phyloP scores from a whole-genome alignment of 768 basidiomycete genomes.

The Wakefieldia striispora region DNA sequence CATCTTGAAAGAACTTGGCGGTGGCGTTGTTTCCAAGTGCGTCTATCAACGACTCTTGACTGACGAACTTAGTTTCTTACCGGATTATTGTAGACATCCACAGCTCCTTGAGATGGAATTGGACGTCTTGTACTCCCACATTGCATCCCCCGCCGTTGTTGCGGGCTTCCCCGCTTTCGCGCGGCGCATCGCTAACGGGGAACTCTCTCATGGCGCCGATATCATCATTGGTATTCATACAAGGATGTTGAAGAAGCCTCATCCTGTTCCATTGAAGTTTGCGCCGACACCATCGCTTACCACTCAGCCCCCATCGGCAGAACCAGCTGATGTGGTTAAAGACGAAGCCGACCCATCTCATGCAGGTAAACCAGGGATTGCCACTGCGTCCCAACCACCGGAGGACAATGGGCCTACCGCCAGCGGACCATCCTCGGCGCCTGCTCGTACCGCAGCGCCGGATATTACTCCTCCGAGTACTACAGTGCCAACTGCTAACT shows the following conservation, averaged over 20 bases:
- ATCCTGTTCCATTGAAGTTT: neutral
- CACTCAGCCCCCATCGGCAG: neutral
- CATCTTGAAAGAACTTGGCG: constrained; percentile 22
- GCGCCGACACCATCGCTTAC: neutral
- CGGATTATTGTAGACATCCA: constrained; percentile 3
- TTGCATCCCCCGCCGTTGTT: constrained; percentile 13
- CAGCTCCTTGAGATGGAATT: constrained; percentile 20
- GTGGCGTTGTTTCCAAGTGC: constrained; percentile 15
- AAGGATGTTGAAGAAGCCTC: constrained; percentile 12
- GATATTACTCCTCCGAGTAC: too few species aligned
- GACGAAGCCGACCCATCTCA: neutral
- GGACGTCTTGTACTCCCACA: constrained; percentile 18
- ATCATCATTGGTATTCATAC: constrained; percentile 19
- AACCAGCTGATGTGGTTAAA: neutral
- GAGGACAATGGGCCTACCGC: too few species aligned
- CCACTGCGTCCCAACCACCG: too few species aligned
- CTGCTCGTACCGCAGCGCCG: too few species aligned
- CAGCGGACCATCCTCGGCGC: too few species aligned
- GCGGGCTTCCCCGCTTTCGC: constrained; percentile 10
- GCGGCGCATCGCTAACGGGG: constrained; percentile 14
- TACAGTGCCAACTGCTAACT: too few species aligned
- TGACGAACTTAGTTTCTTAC: too few species aligned
- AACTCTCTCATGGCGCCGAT: constrained; percentile 21
- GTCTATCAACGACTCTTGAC: neutral
- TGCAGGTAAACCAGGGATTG: neutral